Percentiles rank a stretch among this genome's conserved stretches.
Conservation (phyloP, 441 rosid genomes). For the Euphorbia corollata region DNA sequence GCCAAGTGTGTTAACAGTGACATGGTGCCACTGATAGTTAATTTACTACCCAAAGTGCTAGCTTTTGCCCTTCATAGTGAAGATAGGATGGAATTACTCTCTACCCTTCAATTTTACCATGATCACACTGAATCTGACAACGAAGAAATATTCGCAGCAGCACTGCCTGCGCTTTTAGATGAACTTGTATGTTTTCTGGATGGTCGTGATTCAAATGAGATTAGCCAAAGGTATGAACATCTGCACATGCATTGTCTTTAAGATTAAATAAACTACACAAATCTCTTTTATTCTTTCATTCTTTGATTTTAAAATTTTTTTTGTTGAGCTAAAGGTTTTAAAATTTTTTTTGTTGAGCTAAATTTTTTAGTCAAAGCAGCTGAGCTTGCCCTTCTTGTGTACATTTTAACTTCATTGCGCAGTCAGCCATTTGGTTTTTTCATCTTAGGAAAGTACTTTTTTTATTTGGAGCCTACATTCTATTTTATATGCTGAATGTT, state of each 20-base stretch:
- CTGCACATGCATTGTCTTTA: constrained; percentile 7
- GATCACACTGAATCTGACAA: constrained; percentile 77
- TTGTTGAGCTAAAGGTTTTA: neutral
- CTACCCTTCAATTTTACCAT: constrained; percentile 79
- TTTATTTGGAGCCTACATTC: constrained; percentile 2
- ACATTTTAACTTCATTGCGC: neutral
- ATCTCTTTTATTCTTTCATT: neutral
- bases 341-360: too few species aligned
- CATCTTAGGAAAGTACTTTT: neutral
- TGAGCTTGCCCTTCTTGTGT: neutral
- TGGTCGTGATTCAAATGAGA: constrained; percentile 67
- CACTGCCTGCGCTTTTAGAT: constrained; percentile 91
- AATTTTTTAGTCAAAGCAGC: neutral
- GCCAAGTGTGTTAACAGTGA: constrained; percentile 70
- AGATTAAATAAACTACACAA: neutral
- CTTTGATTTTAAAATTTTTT: neutral
- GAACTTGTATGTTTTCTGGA: constrained; percentile 91
- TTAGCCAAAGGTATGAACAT: constrained; percentile 59
- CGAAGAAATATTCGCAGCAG: constrained; percentile 91
- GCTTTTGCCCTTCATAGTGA: constrained; percentile 80
- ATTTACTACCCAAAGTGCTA: constrained; percentile 94
- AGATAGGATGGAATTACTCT: constrained; percentile 56
- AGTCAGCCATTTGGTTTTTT: neutral
- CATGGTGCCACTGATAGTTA: constrained; percentile 66
- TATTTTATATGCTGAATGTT: constrained; percentile 2